A percentile compares a stretch with the other conserved stretches of the same genome.
Evolutionary conservation across 371 early-diverging fungal genomes (phyloP).

Genomic region (Apophysomyces variabilis): DNA sequence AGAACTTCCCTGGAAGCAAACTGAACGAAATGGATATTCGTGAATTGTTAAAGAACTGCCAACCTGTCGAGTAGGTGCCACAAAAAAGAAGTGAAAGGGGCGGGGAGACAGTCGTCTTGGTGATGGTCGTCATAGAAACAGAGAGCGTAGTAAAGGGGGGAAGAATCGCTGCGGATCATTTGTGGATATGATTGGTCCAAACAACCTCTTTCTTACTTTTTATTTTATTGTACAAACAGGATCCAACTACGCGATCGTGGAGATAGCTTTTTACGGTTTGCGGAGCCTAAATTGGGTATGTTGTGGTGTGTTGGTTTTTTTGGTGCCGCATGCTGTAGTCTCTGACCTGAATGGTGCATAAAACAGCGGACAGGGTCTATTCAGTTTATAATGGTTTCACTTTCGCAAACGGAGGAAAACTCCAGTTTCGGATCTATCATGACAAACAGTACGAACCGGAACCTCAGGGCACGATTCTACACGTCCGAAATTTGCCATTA

Average conservation of each 20-base stretch:
- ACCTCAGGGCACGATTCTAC: constrained; percentile 32
- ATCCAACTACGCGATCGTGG: constrained; percentile 14
- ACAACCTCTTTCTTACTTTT: background rate
- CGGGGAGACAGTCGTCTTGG: constrained; percentile 12
- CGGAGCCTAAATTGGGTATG: constrained; percentile 26
- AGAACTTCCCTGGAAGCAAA: constrained; percentile 26
- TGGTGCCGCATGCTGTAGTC: background rate
- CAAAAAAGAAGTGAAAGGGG: background rate
- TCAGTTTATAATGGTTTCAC: constrained; percentile 35
- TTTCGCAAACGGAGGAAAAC: constrained; percentile 26
- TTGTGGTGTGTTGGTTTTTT: background rate
- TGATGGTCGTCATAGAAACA: constrained; percentile 1
- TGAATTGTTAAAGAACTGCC: constrained; percentile 43
- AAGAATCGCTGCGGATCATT: background rate
- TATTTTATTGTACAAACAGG: background rate
- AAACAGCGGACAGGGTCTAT: constrained; percentile 23
- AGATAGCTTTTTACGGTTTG: constrained; percentile 22
- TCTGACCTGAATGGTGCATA: background rate
- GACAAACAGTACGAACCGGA: constrained; percentile 23
- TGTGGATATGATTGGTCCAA: background rate
- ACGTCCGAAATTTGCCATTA: constrained; percentile 35
- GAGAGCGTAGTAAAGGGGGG: constrained; percentile 6
- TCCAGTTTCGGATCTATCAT: constrained; percentile 25
- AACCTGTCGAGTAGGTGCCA: constrained; percentile 47
- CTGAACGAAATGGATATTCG: constrained; percentile 47